Base-by-base conservation (phyloP, 2,329 filamentous ascomycete genomes). In the Penicillium sp. region DNA sequence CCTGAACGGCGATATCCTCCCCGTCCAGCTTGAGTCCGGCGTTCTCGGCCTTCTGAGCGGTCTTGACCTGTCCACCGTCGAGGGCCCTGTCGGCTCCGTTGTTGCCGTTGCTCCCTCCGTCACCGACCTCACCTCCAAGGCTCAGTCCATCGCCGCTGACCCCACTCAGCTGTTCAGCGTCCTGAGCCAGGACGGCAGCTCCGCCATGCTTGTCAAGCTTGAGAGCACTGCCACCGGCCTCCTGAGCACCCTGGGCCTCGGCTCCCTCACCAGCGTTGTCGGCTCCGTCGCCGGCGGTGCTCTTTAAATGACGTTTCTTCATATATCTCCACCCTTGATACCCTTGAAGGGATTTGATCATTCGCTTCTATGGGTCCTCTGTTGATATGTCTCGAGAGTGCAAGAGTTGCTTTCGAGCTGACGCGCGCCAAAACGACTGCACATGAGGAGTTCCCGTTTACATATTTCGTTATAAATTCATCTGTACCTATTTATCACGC, bases 321-420 rank as follows among this genome's bases (percentile, higher is more conserved):
- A 27, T 13, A 26, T 42, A 30, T 42, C 12, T 42, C 39, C 39
- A 30, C 39, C 39, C 39, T 42, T 42, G 39, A 41, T 44, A 32
- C 48, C 48, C 46, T 57, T 52, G 56, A 59, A 53, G 44, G 52
- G 52, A 46, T 48, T 50, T 56, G 37, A 54, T 51, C 52, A 46
- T 60, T 59, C 50, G 45, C 44, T 59, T 60, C 54, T 61, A 51
- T 47, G 54, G 51, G 51, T 49, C 44, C 54, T 59, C 54, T 53
- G 37, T 49, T 52, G 30, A 55, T 57, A 44, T 52, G 37, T 40
- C 29, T 56, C 40, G 52, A 55, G 53, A 48, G 46, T 49, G 39
- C 39, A 42, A 33, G 20, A 34, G 46, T 39, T 29, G 43, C 46
- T 58, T 48, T 51, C 46, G 33, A 49, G 55, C 44, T 46, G 12